Base-by-base conservation (phyloP, 345 rosid genomes). In the Dimocarpus longan region DNA sequence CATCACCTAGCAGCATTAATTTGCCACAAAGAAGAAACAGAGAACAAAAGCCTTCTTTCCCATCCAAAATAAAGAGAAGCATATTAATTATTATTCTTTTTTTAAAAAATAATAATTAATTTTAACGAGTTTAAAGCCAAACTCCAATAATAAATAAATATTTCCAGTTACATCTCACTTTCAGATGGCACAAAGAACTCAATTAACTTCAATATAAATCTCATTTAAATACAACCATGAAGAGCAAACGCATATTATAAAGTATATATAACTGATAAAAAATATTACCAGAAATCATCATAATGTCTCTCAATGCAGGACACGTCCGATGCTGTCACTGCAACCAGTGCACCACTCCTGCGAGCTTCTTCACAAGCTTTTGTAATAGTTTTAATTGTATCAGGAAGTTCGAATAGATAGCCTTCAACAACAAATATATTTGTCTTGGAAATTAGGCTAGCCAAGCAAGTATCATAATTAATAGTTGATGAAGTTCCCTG, bases 401-500 rank as follows among this genome's bases (percentile, higher is more conserved):
- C 96, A 15, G 94, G 96, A 85, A 95, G 86, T 89, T 93, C 99
- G 83, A 95, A 95, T 78, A 95, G 82, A 88, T 95, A 95, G 37
- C 99, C 97, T 88, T 95, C 99, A 79, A 95, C 91, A 19, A 93
- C 89, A 81, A 95, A 83, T 82, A 95, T 85, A 56, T 86, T 92
- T 26, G 95, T 87, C 88, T 90, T 92, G 67, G 97, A 85, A 81
- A 93, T 86, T 78, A 91, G 68, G 79, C 85, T 88, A 82, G 95
- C 93, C 87, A 93, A 84, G 90, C 86, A 85, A 77, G 90, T 71
- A 82, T 93, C 96, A 77, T 93, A 93, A 80, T 83, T 87, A 76
- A 95, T 87, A 48, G 88, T 86, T 11, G 97, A 91, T 56, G 99
- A 95, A 64, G 95, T 92, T 46, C 99, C 99, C 99, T 95, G 89